Percentiles rank a stretch among this genome's conserved stretches.
Evolutionary conservation across 1,284 basidiomycete genomes (phyloP).

Genomic region (Coniophora puteana): DNA sequence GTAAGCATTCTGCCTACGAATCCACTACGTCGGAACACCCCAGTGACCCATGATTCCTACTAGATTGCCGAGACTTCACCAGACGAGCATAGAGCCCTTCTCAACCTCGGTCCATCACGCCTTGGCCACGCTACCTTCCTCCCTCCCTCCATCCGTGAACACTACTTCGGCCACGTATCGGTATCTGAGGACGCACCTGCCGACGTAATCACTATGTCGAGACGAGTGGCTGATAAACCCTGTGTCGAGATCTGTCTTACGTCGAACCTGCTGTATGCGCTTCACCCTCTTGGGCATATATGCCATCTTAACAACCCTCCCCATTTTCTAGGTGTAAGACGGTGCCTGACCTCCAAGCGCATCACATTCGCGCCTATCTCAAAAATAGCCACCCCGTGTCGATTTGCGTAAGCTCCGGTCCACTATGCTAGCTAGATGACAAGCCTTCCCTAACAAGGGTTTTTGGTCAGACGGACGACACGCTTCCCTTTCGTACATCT

Average conservation of each 20-base stretch:
- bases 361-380: slow-evolving; percentile 71
- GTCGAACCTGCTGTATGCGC: slow-evolving; percentile 70
- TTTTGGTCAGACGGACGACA: slow-evolving; percentile 71
- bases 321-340: slow-evolving; percentile 57
- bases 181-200: slow-evolving; percentile 9
- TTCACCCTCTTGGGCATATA: not conserved
- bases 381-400: slow-evolving; percentile 61
- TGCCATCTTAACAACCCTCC: not conserved
- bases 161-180: slow-evolving; percentile 42
- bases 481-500: slow-evolving; percentile 70
- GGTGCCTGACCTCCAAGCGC: slow-evolving; percentile 56
- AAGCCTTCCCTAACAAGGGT: not conserved
- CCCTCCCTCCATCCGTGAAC: too few relatives aligned
- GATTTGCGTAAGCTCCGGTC: slow-evolving; percentile 73
- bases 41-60: not conserved
- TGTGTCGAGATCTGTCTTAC: slow-evolving; percentile 80
- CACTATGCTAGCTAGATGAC: slow-evolving; percentile 1
- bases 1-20: slow-evolving; percentile 29
- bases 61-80: slow-evolving; percentile 49
- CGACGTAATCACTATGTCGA: slow-evolving; percentile 15
- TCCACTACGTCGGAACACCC: too few relatives aligned
- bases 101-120: slow-evolving; percentile 63
- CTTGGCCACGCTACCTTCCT: slow-evolving; percentile 84
- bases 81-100: slow-evolving; percentile 60
- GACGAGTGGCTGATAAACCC: slow-evolving; percentile 40